phyloP scores from a whole-genome alignment of 208 protist genomes.

The Tritrichomonas musculus region DNA sequence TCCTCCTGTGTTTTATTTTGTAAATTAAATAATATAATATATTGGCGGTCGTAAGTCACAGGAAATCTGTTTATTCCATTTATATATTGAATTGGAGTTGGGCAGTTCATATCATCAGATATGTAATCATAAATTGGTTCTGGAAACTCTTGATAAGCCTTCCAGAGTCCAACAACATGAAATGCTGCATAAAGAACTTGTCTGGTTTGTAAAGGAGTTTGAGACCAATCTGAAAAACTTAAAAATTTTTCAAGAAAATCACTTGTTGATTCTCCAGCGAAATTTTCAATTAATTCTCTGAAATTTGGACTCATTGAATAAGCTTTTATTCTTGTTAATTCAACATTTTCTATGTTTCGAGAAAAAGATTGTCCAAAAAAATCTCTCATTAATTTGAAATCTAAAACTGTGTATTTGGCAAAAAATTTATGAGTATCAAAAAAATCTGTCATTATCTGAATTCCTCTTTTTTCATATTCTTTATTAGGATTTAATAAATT shows the following conservation, averaged over 20 bases:
- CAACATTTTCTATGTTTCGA: not conserved
- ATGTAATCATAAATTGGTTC: not conserved
- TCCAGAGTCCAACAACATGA: not conserved
- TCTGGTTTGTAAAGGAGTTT: not conserved
- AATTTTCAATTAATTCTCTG: not conserved
- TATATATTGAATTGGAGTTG: no score
- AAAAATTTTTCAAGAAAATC: not conserved
- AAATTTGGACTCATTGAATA: not conserved
- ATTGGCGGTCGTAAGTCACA: no score
- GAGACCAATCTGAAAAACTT: not conserved
- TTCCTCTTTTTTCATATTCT: not conserved
- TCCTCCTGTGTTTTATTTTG: no score
- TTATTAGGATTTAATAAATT: not conserved
- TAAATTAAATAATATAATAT: no score
- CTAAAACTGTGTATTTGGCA: not conserved
- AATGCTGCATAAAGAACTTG: not conserved
- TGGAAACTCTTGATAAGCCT: not conserved
- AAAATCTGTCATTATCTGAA: not conserved
- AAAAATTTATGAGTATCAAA: not conserved
- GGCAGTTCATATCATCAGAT: no score
- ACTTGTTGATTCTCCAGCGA: not conserved
- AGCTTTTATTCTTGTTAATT: not conserved
- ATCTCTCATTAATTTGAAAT: not conserved
- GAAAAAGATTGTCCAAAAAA: not conserved
- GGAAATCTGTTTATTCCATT: no score